phyloP scores from a whole-genome alignment of 192 early-diverging fungal species.

The Linnemannia exigua region DNA sequence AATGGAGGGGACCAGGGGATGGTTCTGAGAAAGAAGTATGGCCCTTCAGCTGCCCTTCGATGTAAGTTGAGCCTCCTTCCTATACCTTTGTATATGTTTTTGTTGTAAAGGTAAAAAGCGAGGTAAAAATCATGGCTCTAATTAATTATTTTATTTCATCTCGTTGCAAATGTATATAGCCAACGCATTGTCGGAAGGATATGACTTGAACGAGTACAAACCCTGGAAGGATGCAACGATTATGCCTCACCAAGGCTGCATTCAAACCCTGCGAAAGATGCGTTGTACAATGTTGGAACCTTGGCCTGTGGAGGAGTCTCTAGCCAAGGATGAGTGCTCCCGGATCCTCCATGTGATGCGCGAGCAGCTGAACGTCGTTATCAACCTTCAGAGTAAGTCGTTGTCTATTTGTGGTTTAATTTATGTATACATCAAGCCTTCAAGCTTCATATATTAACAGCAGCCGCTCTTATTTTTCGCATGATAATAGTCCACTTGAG shows the following conservation, averaged over 20 bases:
- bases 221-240: constrained; percentile 50
- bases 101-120: background rate
- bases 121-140: background rate
- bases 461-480: background rate
- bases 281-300: constrained; percentile 34
- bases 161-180: background rate
- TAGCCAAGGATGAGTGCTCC: constrained; percentile 47
- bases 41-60: constrained; percentile 12
- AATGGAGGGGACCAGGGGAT: constrained; percentile 5
- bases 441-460: background rate
- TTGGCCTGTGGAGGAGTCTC: constrained; percentile 38
- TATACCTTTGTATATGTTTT: background rate
- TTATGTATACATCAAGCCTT: background rate
- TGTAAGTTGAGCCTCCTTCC: constrained; percentile 4
- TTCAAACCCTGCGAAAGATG: constrained; percentile 18
- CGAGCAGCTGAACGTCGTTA: constrained; percentile 53
- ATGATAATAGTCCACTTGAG: constrained; percentile 32
- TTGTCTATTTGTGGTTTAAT: background rate
- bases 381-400: constrained; percentile 44
- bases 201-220: constrained; percentile 36
- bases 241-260: constrained; percentile 22
- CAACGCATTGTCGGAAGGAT: constrained; percentile 47
- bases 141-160: background rate
- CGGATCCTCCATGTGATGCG: constrained; percentile 51
- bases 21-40: constrained; percentile 19